Conservation (phyloP, 73 alveolate species). For the Paramecium tetraurelia region DNA sequence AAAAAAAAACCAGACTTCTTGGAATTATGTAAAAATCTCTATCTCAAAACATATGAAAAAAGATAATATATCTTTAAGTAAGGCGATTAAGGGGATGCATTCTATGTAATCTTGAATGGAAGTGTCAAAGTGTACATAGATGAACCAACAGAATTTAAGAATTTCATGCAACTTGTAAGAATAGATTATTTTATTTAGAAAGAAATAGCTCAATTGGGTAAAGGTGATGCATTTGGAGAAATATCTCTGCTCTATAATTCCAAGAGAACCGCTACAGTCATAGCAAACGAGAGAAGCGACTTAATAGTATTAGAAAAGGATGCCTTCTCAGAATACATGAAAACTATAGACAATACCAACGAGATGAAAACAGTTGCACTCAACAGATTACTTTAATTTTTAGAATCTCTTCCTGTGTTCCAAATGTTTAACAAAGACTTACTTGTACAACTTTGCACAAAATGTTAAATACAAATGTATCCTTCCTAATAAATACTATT, state of each 20-base stretch:
- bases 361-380: slow-evolving; percentile 40
- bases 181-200: background rate
- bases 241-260: slow-evolving; percentile 51
- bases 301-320: slow-evolving; percentile 59
- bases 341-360: background rate
- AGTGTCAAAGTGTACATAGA: slow-evolving; percentile 60
- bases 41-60: slow-evolving; percentile 49
- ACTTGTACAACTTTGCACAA: background rate
- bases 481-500: background rate
- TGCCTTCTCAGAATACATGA: slow-evolving; percentile 49
- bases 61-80: slow-evolving; percentile 43
- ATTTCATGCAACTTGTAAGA: slow-evolving; percentile 60
- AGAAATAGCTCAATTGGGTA: slow-evolving; percentile 50
- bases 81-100: slow-evolving; percentile 66
- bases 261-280: slow-evolving; percentile 61
- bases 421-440: slow-evolving; percentile 16
- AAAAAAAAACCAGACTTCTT: slow-evolving; percentile 54
- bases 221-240: slow-evolving; percentile 65
- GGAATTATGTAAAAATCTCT: slow-evolving; percentile 60
- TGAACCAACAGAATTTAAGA: slow-evolving; percentile 63
- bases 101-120: slow-evolving; percentile 59
- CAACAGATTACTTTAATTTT: background rate
- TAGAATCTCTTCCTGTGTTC: slow-evolving; percentile 41
- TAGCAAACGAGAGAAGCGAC: slow-evolving; percentile 52
- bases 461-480: background rate